Evolutionary conservation across 1,284 basidiomycete species (phyloP).

Genomic region (Cryptococcus sp.): DNA sequence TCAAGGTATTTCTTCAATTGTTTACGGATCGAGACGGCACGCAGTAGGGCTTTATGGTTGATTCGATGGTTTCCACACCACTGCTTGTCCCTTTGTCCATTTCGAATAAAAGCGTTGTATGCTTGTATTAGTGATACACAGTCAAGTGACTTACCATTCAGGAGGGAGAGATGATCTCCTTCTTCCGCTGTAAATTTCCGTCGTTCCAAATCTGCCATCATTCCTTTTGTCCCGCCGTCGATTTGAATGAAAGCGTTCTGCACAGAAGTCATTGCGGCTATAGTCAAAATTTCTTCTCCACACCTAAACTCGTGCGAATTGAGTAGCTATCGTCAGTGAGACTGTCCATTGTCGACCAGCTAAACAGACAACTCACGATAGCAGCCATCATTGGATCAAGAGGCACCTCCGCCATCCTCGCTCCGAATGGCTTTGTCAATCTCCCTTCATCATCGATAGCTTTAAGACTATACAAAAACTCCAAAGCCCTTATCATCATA

Average conservation of each 20-base stretch:
- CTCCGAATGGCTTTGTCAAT: conserved; percentile 52
- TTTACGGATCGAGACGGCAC: conserved; percentile 83
- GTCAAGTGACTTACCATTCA: conserved; percentile 63
- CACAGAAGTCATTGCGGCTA: conserved; percentile 90
- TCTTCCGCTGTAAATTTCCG: conserved; percentile 96
- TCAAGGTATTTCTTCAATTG: conserved; percentile 91
- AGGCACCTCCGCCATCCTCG: conserved; percentile 56
- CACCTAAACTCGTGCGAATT: conserved; percentile 77
- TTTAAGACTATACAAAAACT: conserved; percentile 53
- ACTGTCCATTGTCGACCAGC: neutral
- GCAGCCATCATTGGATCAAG: conserved; percentile 58
- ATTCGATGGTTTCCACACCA: conserved; percentile 93
- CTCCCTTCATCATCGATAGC: conserved; percentile 54
- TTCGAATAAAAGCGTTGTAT: conserved; percentile 84
- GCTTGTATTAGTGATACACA: conserved; percentile 51
- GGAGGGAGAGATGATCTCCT: conserved; percentile 87
- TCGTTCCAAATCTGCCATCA: conserved; percentile 80
- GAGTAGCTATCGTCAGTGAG: conserved; percentile 60
- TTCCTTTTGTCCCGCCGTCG: conserved; percentile 70
- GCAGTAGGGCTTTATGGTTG: conserved; percentile 85
- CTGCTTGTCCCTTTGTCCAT: conserved; percentile 69
- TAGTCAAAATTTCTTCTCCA: conserved; percentile 88
- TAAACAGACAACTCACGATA: conserved; percentile 45
- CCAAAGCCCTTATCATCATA: conserved; percentile 75
- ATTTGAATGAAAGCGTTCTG: conserved; percentile 84